These are phyloP conservation scores for Taxillus chinensis DNA, from an alignment of 164 flowering plant genomes.

Conservation along the genomic window DNA sequence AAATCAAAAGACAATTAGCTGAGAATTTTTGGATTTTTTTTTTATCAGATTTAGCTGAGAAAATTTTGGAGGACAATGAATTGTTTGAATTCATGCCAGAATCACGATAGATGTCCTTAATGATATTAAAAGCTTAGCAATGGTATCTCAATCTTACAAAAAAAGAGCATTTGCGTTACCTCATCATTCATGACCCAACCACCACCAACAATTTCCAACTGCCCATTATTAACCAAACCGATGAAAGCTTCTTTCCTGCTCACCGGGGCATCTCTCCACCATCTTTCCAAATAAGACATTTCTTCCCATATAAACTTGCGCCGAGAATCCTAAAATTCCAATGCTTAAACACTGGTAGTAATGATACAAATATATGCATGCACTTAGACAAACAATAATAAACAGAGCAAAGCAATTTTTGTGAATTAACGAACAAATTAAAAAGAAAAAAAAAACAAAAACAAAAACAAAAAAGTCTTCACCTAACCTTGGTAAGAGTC, in stretches of 20 bases:
- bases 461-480: background rate
- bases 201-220: constrained; percentile 98
- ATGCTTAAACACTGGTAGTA: background rate
- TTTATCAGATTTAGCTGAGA: too few relatives aligned
- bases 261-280: constrained; percentile 93
- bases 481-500: constrained; percentile 62
- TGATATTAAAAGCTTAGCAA: too few relatives aligned
- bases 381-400: too few relatives aligned
- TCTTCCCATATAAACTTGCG: constrained; percentile 99
- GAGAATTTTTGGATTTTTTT: too few relatives aligned
- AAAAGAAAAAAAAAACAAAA: too few relatives aligned
- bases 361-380: background rate
- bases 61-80: too few relatives aligned
- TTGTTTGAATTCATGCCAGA: too few relatives aligned
- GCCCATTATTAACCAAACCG: constrained; percentile 75
- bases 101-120: too few relatives aligned
- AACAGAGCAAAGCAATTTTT: too few relatives aligned
- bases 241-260: constrained; percentile 44
- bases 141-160: too few relatives aligned
- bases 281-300: constrained; percentile 96
- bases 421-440: too few relatives aligned
- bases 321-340: constrained; percentile 58
- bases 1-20: too few relatives aligned
- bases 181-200: constrained; percentile 99
- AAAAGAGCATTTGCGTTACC: constrained; percentile 33